phyloP scores from a whole-genome alignment of 1,284 basidiomycete genomes.

The Leccinum insolens region DNA sequence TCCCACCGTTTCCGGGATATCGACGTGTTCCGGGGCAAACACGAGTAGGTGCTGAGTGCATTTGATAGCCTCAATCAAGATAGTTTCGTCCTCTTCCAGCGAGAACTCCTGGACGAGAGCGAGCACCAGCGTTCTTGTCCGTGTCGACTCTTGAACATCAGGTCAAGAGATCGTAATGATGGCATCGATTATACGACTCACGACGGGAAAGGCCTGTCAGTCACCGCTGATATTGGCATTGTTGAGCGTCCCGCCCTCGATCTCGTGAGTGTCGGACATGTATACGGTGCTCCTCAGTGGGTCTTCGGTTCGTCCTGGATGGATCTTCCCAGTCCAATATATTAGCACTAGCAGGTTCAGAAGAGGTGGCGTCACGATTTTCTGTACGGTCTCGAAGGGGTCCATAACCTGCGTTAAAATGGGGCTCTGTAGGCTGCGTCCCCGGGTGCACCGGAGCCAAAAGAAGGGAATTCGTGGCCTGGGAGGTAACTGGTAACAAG shows the following conservation, averaged over 20 bases:
- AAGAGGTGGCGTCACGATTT: constrained; percentile 5
- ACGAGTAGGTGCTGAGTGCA: constrained; percentile 97
- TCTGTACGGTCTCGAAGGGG: constrained; percentile 1
- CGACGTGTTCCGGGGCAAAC: constrained; percentile 86
- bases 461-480: constrained; percentile 17
- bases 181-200: constrained; percentile 92
- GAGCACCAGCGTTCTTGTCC: constrained; percentile 82
- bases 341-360: constrained; percentile 14
- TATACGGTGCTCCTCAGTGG: constrained; percentile 53
- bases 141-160: constrained; percentile 88
- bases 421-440: constrained; percentile 6
- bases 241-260: constrained; percentile 85
- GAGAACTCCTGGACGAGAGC: constrained; percentile 88
- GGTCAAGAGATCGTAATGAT: constrained; percentile 84
- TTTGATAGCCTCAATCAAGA: constrained; percentile 92
- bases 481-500: constrained; percentile 4
- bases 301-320: constrained; percentile 12
- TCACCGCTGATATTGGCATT: constrained; percentile 86
- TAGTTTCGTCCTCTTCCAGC: constrained; percentile 84
- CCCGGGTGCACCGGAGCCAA: constrained; percentile 13
- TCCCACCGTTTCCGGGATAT: constrained; percentile 77
- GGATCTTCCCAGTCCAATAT: constrained; percentile 14
- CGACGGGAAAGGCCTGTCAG: constrained; percentile 83
- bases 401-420: constrained; percentile 2
- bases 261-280: constrained; percentile 90